Evolutionary conservation across 78 protist species (phyloP), one percentile per base, ranked within the genome.

Genomic region (Goniomonas avonlea): DNA sequence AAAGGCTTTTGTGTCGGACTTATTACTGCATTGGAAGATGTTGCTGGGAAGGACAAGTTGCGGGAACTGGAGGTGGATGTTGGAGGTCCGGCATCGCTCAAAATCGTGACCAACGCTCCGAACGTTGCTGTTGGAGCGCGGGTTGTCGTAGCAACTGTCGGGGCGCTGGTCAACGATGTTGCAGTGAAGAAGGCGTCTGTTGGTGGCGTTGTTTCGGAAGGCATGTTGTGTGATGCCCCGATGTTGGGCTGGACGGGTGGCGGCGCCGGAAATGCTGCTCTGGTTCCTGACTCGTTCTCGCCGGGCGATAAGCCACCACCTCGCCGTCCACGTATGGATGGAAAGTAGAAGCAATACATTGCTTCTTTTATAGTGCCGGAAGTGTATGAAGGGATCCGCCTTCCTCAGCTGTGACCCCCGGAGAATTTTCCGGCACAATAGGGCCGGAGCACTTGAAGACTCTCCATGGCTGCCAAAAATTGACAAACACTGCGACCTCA

Each of bases 241-340:
- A 59, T 59, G 66, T 35, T 59, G 2, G 66, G 66, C 23, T 59
- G 66, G 66, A 31, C 66, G 31, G 66, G 66, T 59, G 66, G 66
- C n/a, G 66, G 66, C n/a, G 66, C 66, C n/a, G 66, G 66, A 31
- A 59, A 59, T 23, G 66, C 66, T 1, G 66, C 66, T 15, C 37
- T 59, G 20, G 66, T 59, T 3, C 66, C 66, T 3, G 66, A 59
- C 66, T 31, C 66, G 13, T 59, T 59, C 66, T 13, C 41, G 3
- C 66, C 66, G 1, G 66, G 66, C n/a, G n/a, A n/a, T n/a, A n/a
- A n/a, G n/a, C n/a, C n/a, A n/a, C n/a, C n/a, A n/a, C n/a, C n/a
- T n/a, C n/a, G n/a, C n/a, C n/a, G n/a, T n/a, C n/a, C n/a, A n/a
- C n/a, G n/a, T n/a, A n/a, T n/a, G n/a, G n/a, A n/a, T n/a, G n/a